Conservation (phyloP, 2,329 filamentous ascomycete genomes). For the Colletotrichum melonis region DNA sequence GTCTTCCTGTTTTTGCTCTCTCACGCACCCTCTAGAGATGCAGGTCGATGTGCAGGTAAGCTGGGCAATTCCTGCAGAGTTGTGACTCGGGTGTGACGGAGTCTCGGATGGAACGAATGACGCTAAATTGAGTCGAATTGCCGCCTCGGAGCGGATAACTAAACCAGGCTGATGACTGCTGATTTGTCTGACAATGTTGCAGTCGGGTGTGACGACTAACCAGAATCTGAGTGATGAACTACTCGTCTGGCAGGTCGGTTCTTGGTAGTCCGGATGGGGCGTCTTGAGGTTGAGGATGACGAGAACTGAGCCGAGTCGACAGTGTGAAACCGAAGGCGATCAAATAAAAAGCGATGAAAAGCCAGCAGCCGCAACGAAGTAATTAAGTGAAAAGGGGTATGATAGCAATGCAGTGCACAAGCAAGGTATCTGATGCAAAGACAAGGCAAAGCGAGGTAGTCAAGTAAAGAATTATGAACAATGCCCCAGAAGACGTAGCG, state of each 20-base stretch:
- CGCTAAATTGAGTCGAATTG: constrained; percentile 16
- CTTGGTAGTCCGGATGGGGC: background rate
- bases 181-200: background rate
- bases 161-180: background rate
- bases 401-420: constrained; percentile 16
- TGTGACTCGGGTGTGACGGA: constrained; percentile 4
- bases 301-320: background rate
- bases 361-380: background rate
- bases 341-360: background rate
- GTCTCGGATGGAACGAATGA: constrained; percentile 21
- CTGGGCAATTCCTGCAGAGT: background rate
- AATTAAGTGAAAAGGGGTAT: background rate
- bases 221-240: background rate
- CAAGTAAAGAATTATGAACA: constrained; percentile 35
- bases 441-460: constrained; percentile 35
- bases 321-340: background rate
- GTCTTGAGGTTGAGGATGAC: background rate
- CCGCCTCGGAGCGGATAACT: constrained; percentile 15
- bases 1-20: background rate
- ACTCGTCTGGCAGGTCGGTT: constrained; percentile 1
- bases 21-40: background rate
- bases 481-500: constrained; percentile 43
- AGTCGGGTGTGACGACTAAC: background rate
- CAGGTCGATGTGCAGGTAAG: background rate
- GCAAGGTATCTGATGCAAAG: constrained; percentile 25